Base-by-base conservation (phyloP, 2,329 filamentous ascomycete genomes). In the Onygenales sp. region DNA sequence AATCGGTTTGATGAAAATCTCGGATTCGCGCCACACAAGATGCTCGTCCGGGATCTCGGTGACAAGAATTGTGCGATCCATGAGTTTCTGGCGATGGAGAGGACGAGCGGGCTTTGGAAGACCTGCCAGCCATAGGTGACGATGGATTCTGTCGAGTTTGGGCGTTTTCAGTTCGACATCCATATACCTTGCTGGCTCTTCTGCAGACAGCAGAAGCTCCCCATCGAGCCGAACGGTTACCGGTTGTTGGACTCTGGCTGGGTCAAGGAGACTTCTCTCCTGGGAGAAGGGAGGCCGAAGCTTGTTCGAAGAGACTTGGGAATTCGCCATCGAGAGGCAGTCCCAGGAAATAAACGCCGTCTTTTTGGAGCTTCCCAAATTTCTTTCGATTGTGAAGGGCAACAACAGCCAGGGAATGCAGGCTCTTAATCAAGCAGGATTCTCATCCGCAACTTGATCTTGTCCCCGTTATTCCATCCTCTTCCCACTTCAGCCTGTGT, bases 1-100 rank as follows among this genome's bases (percentile, higher is more conserved):
- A 1, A 67, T 31, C 0, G 65, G 64, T 51, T 67, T 67, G 51
- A 67, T 14, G 52, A 62, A 59, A 4, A 67, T 56, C 4, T 47
- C 47, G 14, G 36, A 51, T 5, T 52, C 52, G 39, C 51, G 47
- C 57, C 61, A 63, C 13, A 67, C 52, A 1, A 67, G 56, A 48
- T 67, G 65, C 39, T 61, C 36, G 43, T 66, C 61, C 2, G 58
- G 36, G 13, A 56, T 48, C 44, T 67, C 65, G 2, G 64, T 65
- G 8, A 62, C 21, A 8, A 62, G 10, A 39, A 67, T 55, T 8
- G 54, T 42, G 14, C 58, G 58, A 14, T 54, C 52, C 10, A 64
- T 48, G n/a, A 63, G 37, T 11, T 53, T 46, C 21, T 64, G 59
- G 2, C 50, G 52, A 44, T 66, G 62, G 5, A 68, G 54, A 4